These are phyloP conservation scores for Penicillium pulvis DNA, from an alignment of 495 filamentous ascomycete species.

Conservation along the genomic window DNA sequence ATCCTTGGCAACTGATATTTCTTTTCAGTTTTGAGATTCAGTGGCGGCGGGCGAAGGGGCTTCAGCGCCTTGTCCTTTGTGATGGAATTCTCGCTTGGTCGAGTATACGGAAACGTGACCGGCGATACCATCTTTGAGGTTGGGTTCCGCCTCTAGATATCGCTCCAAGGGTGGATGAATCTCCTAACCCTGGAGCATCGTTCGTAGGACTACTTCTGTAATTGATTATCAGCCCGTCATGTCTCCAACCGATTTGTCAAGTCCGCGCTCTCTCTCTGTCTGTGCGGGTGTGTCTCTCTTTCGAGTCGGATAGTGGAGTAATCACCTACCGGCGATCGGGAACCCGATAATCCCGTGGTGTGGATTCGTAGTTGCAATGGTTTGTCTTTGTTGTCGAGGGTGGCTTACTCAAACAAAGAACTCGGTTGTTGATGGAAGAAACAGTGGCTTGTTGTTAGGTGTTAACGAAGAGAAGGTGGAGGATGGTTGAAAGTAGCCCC, in stretches of 20 bases:
- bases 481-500: not conserved
- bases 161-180: not conserved
- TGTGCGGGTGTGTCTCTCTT: not conserved
- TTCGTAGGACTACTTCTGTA: not conserved
- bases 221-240: not conserved
- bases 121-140: constrained; percentile 16
- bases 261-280: not conserved
- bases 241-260: not conserved
- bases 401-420: constrained; percentile 2
- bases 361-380: not conserved
- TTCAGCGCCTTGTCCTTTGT: constrained; percentile 12
- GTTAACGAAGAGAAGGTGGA: not conserved
- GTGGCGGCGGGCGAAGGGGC: constrained; percentile 11
- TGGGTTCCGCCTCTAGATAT: not conserved
- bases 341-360: not conserved
- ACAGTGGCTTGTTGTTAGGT: not conserved
- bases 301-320: not conserved
- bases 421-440: not conserved
- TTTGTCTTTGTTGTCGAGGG: not conserved
- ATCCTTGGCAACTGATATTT: not conserved
- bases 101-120: constrained; percentile 7
- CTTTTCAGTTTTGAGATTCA: constrained; percentile 5
- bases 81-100: not conserved
- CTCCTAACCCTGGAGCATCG: not conserved
- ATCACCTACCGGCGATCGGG: not conserved